Conservation (phyloP, 345 rosid species). For the Hypericum perforatum region DNA sequence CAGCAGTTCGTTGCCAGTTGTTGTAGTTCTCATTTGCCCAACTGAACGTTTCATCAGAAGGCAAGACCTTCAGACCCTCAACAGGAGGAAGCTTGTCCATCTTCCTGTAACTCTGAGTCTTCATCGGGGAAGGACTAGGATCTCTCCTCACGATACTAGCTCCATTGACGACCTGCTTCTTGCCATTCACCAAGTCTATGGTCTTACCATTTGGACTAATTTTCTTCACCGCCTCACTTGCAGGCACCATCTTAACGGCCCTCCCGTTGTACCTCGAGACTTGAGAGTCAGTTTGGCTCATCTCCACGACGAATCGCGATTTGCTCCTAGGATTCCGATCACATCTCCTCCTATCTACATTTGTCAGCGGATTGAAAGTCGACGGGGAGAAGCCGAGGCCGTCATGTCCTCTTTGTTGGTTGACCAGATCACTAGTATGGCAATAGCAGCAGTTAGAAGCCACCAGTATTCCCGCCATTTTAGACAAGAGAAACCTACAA, state of each 20-base stretch:
- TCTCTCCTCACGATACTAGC: conserved; percentile 38
- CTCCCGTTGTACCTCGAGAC: conserved; percentile 43
- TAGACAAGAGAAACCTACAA: conserved; percentile 19
- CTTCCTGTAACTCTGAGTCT: conserved; percentile 24
- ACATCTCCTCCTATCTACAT: conserved; percentile 27
- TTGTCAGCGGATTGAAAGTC: conserved; percentile 19
- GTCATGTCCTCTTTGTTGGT: conserved; percentile 34
- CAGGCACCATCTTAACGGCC: conserved; percentile 69
- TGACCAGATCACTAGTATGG: conserved; percentile 19
- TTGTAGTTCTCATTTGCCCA: conserved; percentile 93
- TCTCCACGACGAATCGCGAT: conserved; percentile 34
- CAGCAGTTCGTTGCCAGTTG: conserved; percentile 57
- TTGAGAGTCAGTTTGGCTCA: conserved; percentile 50
- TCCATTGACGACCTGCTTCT: conserved; percentile 46
- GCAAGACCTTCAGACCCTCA: conserved; percentile 61
- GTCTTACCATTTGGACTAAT: conserved; percentile 25
- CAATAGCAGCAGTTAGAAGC: conserved; percentile 67
- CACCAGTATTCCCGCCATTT: conserved; percentile 57
- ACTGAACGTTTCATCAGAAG: conserved; percentile 87
- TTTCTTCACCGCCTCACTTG: conserved; percentile 51
- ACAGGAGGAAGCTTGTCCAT: conserved; percentile 43
- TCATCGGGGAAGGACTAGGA: conserved; percentile 31
- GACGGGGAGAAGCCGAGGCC: conserved; percentile 46
- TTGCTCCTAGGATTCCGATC: conserved; percentile 13
- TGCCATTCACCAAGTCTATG: conserved; percentile 49